Evolutionary conservation across 805 yeast genomes (phyloP).

Genomic region (Lipomyces japonicus): DNA sequence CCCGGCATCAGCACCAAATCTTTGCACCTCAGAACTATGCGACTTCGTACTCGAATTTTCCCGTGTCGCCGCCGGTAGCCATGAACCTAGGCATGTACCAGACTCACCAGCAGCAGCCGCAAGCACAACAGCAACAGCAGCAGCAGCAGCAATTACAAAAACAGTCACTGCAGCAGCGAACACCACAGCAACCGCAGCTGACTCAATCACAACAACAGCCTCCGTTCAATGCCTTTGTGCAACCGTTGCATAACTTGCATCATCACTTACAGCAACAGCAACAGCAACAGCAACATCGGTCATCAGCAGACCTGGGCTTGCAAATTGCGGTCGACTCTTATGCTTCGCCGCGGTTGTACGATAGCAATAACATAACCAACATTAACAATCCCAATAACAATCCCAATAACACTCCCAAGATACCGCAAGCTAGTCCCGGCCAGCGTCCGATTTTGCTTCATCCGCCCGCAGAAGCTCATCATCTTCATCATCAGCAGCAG

Average conservation of each 20-base stretch:
- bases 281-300: neutral
- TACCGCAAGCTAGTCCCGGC: neutral
- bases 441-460: conserved; percentile 3
- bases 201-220: conserved; percentile 2
- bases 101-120: neutral
- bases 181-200: neutral
- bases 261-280: conserved; percentile 3
- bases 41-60: neutral
- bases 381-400: too few relatives aligned
- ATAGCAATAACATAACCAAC: too few relatives aligned
- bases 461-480: neutral
- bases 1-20: neutral
- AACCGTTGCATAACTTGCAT: conserved; percentile 1
- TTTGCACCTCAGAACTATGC: neutral
- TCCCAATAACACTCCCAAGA: neutral
- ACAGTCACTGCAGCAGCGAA: conserved; percentile 2
- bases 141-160: neutral
- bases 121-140: conserved; percentile 4
- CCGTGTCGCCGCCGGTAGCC: neutral
- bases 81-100: too few relatives aligned
- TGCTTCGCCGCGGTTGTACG: too few relatives aligned
- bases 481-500: neutral
- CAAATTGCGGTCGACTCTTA: too few relatives aligned
- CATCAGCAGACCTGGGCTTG: neutral
- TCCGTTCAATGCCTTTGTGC: conserved; percentile 3